phyloP scores from a whole-genome alignment of 1,139 yeast species.

The Blastobotrys persicus region DNA sequence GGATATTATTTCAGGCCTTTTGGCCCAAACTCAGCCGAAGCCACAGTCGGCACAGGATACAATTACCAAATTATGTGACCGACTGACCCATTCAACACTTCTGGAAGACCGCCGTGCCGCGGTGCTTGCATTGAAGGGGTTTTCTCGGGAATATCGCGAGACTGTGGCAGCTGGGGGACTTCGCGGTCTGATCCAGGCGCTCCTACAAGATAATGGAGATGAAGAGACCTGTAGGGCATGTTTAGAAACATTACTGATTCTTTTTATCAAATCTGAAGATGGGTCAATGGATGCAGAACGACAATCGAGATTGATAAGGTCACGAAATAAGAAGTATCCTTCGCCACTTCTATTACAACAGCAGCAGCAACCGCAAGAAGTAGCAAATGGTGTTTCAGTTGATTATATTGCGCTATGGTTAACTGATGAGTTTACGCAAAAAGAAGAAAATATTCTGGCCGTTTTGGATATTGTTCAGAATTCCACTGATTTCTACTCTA shows the following conservation, averaged over 20 bases:
- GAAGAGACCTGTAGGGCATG: conserved; percentile 75
- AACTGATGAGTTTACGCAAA: conserved; percentile 83
- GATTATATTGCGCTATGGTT: conserved; percentile 86
- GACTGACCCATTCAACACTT: conserved; percentile 78
- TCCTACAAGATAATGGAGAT: conserved; percentile 67
- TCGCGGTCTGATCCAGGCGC: conserved; percentile 65
- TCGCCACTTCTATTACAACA: conserved; percentile 10
- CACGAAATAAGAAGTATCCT: conserved; percentile 48
- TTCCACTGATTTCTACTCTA: conserved; percentile 64
- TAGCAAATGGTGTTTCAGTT: conserved; percentile 34
- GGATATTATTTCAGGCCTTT: conserved; percentile 50
- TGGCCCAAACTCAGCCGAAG: conserved; percentile 49
- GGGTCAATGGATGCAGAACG: conserved; percentile 47
- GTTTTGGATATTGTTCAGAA: conserved; percentile 57
- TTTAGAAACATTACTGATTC: conserved; percentile 77
- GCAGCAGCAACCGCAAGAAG: conserved; percentile 10
- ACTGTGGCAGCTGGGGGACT: conserved; percentile 86
- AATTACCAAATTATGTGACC: conserved; percentile 82
- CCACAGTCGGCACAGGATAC: conserved; percentile 76
- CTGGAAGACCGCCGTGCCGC: conserved; percentile 90
- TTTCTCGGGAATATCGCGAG: conserved; percentile 86
- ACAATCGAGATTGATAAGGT: conserved; percentile 18
- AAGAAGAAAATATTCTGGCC: conserved; percentile 53
- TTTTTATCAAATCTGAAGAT: conserved; percentile 50
- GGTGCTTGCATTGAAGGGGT: conserved; percentile 82